Evolutionary conservation across 306 rosid genomes (phyloP).

Genomic region (Boehmeria nivea): DNA sequence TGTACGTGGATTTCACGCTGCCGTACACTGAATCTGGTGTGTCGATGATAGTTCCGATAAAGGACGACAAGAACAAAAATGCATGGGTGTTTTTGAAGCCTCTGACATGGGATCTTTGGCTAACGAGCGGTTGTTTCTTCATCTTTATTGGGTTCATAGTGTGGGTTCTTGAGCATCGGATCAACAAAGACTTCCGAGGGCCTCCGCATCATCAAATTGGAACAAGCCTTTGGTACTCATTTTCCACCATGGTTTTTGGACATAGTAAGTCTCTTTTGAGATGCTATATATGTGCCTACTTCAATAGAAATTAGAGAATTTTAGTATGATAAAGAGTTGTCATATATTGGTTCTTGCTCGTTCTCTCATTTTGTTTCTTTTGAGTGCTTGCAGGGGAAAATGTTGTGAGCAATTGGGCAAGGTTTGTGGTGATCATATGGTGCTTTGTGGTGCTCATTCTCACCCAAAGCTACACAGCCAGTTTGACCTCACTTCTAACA

Average conservation of each 20-base stretch:
- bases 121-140: conserved; percentile 23
- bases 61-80: neutral
- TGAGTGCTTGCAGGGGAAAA: conserved; percentile 21
- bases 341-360: no score
- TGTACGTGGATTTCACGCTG: conserved; percentile 35
- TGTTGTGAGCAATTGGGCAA: conserved; percentile 31
- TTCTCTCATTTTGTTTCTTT: neutral
- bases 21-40: conserved; percentile 38
- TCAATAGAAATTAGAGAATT: no score
- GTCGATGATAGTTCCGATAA: conserved; percentile 27
- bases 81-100: conserved; percentile 47
- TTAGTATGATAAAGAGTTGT: no score
- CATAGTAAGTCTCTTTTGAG: conserved; percentile 15
- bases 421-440: conserved; percentile 33
- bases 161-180: conserved; percentile 42
- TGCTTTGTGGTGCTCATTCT: conserved; percentile 30
- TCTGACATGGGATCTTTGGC: conserved; percentile 32
- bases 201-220: conserved; percentile 24
- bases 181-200: conserved; percentile 32
- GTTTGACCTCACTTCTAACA: conserved; percentile 29
- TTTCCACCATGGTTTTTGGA: conserved; percentile 38
- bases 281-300: no score
- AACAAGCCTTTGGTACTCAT: conserved; percentile 38
- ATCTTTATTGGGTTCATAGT: conserved; percentile 30
- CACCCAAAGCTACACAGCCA: conserved; percentile 40